Conservation (phyloP, 2,329 filamentous ascomycete genomes). For the Colletotrichum scovillei region DNA sequence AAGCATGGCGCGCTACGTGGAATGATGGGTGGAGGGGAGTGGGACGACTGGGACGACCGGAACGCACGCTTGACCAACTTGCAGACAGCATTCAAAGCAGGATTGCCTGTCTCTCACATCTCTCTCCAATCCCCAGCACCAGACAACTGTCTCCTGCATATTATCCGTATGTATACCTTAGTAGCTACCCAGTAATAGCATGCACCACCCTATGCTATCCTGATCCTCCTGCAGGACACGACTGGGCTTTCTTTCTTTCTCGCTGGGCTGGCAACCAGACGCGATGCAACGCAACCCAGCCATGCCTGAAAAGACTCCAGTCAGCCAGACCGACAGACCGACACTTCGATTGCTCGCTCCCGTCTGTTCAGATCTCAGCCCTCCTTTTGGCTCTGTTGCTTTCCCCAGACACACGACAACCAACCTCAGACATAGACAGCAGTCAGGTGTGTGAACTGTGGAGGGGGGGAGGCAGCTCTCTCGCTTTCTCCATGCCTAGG, state of each 20-base stretch:
- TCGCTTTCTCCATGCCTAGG: not conserved
- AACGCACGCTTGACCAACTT: slow-evolving; percentile 27
- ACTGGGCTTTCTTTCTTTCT: slow-evolving; percentile 9
- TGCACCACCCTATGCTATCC: not conserved
- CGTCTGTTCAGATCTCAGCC: not conserved
- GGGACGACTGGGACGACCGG: slow-evolving; percentile 25
- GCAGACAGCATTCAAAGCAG: slow-evolving; percentile 16
- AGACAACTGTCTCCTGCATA: not conserved
- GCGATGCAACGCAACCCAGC: slow-evolving; percentile 27
- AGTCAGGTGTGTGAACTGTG: not conserved
- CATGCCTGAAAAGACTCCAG: not conserved
- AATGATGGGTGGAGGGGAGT: slow-evolving; percentile 26
- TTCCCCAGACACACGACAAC: not conserved
- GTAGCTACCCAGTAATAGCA: not conserved
- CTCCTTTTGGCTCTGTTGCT: no score
- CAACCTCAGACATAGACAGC: not conserved
- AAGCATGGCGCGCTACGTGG: slow-evolving; percentile 28
- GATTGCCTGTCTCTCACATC: slow-evolving; percentile 10
- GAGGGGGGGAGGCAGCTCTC: not conserved
- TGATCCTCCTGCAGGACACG: not conserved
- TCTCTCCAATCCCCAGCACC: not conserved
- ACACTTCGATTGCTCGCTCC: not conserved
- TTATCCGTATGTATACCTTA: slow-evolving; percentile 1
- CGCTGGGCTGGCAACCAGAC: slow-evolving; percentile 19
- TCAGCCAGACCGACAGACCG: slow-evolving; percentile 11